Evolutionary conservation across 306 rosid genomes (phyloP).

Genomic region (Dryas octopetala): DNA sequence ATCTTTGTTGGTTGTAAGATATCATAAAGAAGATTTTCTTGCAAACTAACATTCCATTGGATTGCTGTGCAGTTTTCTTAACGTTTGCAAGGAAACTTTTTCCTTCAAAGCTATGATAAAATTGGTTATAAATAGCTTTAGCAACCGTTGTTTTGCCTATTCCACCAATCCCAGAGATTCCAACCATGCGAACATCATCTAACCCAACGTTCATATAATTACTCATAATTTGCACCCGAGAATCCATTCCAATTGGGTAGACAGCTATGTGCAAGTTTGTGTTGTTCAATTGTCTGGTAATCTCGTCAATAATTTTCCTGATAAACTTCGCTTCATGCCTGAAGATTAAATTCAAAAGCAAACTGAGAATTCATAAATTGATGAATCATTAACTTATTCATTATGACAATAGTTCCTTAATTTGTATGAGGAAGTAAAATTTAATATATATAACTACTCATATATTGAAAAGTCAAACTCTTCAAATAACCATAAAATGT

Average conservation of each 20-base stretch:
- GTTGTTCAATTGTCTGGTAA: too few species aligned
- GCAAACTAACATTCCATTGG: not conserved
- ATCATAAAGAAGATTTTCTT: conserved; percentile 23
- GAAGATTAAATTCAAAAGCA: too few species aligned
- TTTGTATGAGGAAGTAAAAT: too few species aligned
- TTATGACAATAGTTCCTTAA: too few species aligned
- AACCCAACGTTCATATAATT: not conserved
- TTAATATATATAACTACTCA: too few species aligned
- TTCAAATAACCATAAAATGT: too few species aligned
- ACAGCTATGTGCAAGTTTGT: too few species aligned
- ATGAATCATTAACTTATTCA: too few species aligned
- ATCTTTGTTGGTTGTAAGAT: not conserved
- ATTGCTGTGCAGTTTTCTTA: conserved; percentile 5
- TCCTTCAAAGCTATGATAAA: not conserved
- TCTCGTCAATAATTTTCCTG: too few species aligned
- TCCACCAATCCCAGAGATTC: conserved; percentile 9
- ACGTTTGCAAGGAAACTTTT: conserved; percentile 15
- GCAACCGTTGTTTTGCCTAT: conserved; percentile 10
- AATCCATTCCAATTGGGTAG: not conserved
- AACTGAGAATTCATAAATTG: too few species aligned
- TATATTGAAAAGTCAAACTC: too few species aligned
- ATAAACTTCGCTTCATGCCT: too few species aligned
- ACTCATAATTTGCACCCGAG: not conserved
- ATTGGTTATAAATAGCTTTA: conserved; percentile 23
- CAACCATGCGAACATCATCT: not conserved